phyloP scores from a whole-genome alignment of 2,329 filamentous ascomycete genomes.

The Alternaria ethzedia region DNA sequence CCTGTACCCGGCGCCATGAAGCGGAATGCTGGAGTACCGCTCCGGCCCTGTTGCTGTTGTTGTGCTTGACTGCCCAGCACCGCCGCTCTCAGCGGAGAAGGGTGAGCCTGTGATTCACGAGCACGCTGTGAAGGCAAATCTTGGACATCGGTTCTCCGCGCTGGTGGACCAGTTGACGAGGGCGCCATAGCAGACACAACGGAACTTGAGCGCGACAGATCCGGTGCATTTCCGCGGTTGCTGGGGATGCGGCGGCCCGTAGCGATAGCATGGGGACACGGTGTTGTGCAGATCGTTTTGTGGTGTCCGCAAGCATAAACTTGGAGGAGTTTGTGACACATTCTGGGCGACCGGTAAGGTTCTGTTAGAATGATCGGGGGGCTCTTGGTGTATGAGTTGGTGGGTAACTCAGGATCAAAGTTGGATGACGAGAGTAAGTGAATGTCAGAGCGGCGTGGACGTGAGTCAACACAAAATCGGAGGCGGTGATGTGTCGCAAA shows the following conservation, averaged over 20 bases:
- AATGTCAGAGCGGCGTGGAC: not conserved
- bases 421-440: not conserved
- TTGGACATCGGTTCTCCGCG: not conserved
- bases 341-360: not conserved
- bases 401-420: not conserved
- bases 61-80: not conserved
- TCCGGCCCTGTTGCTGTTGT: not conserved
- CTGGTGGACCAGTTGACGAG: not conserved
- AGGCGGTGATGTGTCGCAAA: not conserved
- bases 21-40: constrained; percentile 6
- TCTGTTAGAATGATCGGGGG: not conserved
- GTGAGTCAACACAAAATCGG: not conserved
- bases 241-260: not conserved
- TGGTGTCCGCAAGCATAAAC: constrained; percentile 33
- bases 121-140: not conserved
- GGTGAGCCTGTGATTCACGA: not conserved
- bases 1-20: constrained; percentile 1
- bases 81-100: not conserved
- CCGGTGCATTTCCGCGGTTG: not conserved
- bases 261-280: constrained; percentile 26
- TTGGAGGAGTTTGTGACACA: constrained; percentile 38
- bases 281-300: constrained; percentile 35
- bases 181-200: constrained; percentile 9
- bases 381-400: not conserved
- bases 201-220: constrained; percentile 13